phyloP scores from a whole-genome alignment of 257 asterid genomes.

The Striga asiatica region DNA sequence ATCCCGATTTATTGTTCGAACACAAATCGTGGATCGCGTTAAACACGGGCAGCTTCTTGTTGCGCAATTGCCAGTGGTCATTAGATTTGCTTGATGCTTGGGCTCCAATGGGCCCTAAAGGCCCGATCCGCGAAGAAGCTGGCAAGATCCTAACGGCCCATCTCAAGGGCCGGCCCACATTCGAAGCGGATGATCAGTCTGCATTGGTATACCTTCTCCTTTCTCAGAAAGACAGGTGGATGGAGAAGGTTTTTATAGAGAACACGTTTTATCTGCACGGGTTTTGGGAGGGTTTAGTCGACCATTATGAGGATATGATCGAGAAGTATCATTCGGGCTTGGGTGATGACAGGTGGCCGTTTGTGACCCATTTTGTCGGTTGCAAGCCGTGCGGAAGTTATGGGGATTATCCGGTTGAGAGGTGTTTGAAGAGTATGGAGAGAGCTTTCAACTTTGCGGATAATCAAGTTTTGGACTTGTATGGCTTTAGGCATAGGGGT shows the following conservation, averaged over 20 bases:
- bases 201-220: slow-evolving; percentile 72
- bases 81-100: slow-evolving; percentile 89
- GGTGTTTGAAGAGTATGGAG: slow-evolving; percentile 88
- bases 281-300: slow-evolving; percentile 91
- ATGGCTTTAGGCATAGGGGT: slow-evolving; percentile 90
- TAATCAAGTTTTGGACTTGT: slow-evolving; percentile 72
- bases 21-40: slow-evolving; percentile 88
- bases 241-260: slow-evolving; percentile 73
- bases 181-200: slow-evolving; percentile 96
- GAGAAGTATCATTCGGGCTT: slow-evolving; percentile 81
- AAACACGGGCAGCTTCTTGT: slow-evolving; percentile 80
- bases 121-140: slow-evolving; percentile 71
- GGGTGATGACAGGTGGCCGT: slow-evolving; percentile 97
- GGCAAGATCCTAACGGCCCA: slow-evolving; percentile 77
- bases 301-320: slow-evolving; percentile 84
- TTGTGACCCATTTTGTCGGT: slow-evolving; percentile 93
- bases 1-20: slow-evolving; percentile 56
- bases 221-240: slow-evolving; percentile 55
- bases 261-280: slow-evolving; percentile 79
- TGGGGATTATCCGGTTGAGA: slow-evolving; percentile 83
- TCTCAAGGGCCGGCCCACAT: slow-evolving; percentile 82
- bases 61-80: slow-evolving; percentile 89
- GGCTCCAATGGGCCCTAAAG: slow-evolving; percentile 97
- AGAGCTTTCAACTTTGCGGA: slow-evolving; percentile 94
- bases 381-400: slow-evolving; percentile 94